Evolutionary conservation across 106 monocot species (phyloP), one percentile per base, ranked within the genome.

Genomic region (Acorus calamus): DNA sequence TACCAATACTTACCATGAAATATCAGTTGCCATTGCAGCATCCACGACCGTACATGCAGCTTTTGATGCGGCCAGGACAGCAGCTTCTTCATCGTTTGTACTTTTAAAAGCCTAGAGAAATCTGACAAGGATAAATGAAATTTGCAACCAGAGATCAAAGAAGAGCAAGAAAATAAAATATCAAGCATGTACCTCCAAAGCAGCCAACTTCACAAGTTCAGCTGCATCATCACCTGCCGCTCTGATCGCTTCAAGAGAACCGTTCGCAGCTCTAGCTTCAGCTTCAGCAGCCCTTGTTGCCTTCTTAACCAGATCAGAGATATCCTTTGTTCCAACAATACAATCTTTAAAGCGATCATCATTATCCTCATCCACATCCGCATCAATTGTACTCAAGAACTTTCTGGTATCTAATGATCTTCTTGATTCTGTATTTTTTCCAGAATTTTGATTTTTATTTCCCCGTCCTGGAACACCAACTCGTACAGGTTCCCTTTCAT

Each of bases 221-320:
- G 96, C 96, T 47, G 96, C 96, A 14, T 90, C 96, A 85, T 96
- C 96, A 52, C 96, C 87, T 13, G 85, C 96, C 56, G 96, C 96
- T 79, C 74, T 91, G 46, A 91, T 71, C 52, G 96, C 96, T 48
- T 96, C 96, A 66, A 52, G 66, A 65, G 96, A 87, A 44, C 87
- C 96, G 82, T 81, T 81, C 62, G 84, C 96, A 47, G 78, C 68
- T 66, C 71, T 83, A 11, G 96, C 96, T 79, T 96, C 96, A 49
- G 75, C 70, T 75, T 91, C 96, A 66, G 96, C 96, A 61, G 96
- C 96, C 56, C 60, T 58, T 9, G 77, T 81, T 49, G 96, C 96
- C 77, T 84, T 80, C 69, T 77, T 82, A 53, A 96, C 85, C 54
- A 91, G 69, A 7, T 87, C 82, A 55, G 91, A 83, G 63, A 96